Evolutionary conservation across 192 early-diverging fungal species (phyloP), one percentile per base, ranked within the genome.

Genomic region (Mortierella claussenii): DNA sequence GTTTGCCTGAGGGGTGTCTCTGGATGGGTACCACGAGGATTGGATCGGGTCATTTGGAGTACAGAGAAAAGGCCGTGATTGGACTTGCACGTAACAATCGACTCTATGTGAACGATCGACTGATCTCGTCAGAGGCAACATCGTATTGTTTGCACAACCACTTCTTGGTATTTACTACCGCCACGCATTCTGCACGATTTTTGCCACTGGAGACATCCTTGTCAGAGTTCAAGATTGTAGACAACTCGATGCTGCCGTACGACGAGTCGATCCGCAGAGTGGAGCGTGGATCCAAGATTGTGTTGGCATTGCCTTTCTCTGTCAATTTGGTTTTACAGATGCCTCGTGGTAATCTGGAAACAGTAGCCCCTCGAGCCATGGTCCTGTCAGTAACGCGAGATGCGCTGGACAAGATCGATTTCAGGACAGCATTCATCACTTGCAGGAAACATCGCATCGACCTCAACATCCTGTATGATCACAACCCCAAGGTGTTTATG

Each of bases 331-430:
- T 95, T 18, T 65, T 94, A n/a, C 93, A 94, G 82, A 99, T 99
- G 97, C 97, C 97, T 13, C 91, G 97, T 28, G 97, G 97, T 8
- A 99, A 99, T 59, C 80, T 98, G 52, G 97, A 99, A 68, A 98
- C 96, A 0, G 86, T 99, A 23, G 82, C 87, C 17, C 97, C 97
- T 2, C 91, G 97, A 5, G 93, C 96, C 7, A 79, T 99, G 62
- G 94, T 97, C 0, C 79, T 98, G 17, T 84, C 91, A 1, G 76
- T 86, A 3, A 89, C 95, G 9, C 85, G 92, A 3, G 82, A 85
- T 21, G 61, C 80, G 9, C 60, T 97, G 21, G 83, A 91, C 26
- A 85, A 74, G 24, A 64, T 82, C n/a, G 85, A 92, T 42, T 99
- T 92, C 79, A 80, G 83, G 26, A 85, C 84, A 2, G 97, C 96